Evolutionary conservation across 2,329 filamentous ascomycete genomes (phyloP).

Genomic region (Colletotrichum graminicola): DNA sequence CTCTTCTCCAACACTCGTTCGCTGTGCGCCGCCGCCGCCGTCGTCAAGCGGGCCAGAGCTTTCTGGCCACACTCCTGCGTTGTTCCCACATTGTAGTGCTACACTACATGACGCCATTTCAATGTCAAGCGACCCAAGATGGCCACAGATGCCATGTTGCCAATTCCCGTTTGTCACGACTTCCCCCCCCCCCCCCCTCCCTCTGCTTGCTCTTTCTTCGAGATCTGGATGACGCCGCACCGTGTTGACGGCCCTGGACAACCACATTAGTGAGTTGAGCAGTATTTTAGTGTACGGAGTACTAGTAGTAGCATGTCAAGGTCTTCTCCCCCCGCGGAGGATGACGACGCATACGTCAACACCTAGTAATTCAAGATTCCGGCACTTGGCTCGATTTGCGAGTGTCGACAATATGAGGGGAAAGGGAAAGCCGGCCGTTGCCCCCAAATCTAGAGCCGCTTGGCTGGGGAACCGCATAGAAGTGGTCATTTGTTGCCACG

Average conservation of each 20-base stretch:
- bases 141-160: neutral
- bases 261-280: neutral
- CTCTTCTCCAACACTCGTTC: neutral
- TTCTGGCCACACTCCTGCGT: constrained; percentile 20
- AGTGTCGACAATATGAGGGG: constrained; percentile 1
- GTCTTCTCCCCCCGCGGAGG: neutral
- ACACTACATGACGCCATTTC: constrained; percentile 39
- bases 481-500: neutral
- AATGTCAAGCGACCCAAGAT: neutral
- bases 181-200: neutral
- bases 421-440: neutral
- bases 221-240: neutral
- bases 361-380: neutral
- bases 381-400: neutral
- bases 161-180: constrained; percentile 1
- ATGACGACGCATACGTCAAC: constrained; percentile 30
- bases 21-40: constrained; percentile 7
- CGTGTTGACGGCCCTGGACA: neutral
- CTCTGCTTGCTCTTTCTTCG: neutral
- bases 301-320: neutral
- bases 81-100: constrained; percentile 7
- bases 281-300: neutral
- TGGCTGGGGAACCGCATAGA: neutral
- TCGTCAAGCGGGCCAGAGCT: constrained; percentile 22
- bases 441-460: neutral